A percentile compares a stretch with the other conserved stretches of the same genome.
Evolutionary conservation across 1,284 basidiomycete genomes (phyloP).

Genomic region (Sporisorium exsertum): DNA sequence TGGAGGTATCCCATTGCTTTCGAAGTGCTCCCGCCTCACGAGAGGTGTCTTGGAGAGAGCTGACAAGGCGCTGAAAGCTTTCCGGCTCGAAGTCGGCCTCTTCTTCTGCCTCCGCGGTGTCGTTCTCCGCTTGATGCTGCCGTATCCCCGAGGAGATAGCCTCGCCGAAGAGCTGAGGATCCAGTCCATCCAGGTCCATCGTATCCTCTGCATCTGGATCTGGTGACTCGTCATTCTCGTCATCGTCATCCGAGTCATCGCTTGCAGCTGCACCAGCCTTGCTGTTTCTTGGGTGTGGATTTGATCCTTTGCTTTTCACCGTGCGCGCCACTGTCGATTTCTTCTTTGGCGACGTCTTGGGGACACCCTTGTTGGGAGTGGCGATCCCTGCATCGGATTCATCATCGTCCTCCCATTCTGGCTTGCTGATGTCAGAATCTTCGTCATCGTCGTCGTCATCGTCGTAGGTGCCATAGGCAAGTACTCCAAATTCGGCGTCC

Average conservation of each 20-base stretch:
- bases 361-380: conserved; percentile 5
- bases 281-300: neutral
- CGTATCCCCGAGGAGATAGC: neutral
- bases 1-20: conserved; percentile 56
- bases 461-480: conserved; percentile 17
- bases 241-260: conserved; percentile 19
- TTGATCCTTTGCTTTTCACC: neutral
- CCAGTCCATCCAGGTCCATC: conserved; percentile 11
- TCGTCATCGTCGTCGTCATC: conserved; percentile 24
- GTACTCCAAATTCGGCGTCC: conserved; percentile 33
- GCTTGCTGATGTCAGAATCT: conserved; percentile 27
- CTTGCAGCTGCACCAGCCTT: neutral
- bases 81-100: conserved; percentile 53
- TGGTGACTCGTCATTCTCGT: conserved; percentile 8
- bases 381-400: conserved; percentile 34
- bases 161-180: conserved; percentile 20
- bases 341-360: conserved; percentile 20
- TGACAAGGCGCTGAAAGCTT: conserved; percentile 51
- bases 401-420: conserved; percentile 47
- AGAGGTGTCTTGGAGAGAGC: conserved; percentile 53
- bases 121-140: neutral
- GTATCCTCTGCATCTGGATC: neutral
- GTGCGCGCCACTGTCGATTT: neutral
- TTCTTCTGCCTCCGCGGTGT: conserved; percentile 9
- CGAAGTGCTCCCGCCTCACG: conserved; percentile 37